phyloP scores from a whole-genome alignment of 2,329 filamentous ascomycete genomes.

The Cryphonectria naterciae region DNA sequence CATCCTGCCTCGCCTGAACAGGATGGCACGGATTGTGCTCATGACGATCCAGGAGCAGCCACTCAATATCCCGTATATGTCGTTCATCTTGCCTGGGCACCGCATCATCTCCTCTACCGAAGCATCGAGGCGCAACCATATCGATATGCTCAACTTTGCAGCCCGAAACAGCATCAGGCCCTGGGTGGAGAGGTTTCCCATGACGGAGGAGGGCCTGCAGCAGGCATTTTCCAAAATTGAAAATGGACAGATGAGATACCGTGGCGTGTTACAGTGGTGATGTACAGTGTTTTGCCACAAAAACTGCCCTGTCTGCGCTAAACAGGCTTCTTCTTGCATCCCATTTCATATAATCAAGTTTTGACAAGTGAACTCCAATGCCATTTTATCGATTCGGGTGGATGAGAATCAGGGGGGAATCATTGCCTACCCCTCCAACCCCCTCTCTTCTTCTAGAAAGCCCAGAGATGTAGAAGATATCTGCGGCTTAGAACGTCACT shows the following conservation, averaged over 20 bases:
- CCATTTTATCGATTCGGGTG: too few species aligned
- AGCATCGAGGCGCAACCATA: slow-evolving; percentile 29
- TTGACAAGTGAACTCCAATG: too few species aligned
- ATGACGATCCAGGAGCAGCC: slow-evolving; percentile 26
- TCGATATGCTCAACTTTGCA: slow-evolving; percentile 29
- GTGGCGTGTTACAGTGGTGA: slow-evolving; percentile 29
- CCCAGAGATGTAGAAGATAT: background rate
- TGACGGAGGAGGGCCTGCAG: slow-evolving; percentile 28
- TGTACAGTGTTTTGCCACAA: background rate
- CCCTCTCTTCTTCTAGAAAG: too few species aligned
- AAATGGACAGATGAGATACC: slow-evolving; percentile 29
- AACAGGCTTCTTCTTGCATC: too few species aligned
- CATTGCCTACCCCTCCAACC: too few species aligned
- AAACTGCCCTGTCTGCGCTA: background rate
- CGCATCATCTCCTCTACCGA: slow-evolving; percentile 28
- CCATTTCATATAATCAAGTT: too few species aligned
- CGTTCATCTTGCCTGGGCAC: slow-evolving; percentile 26
- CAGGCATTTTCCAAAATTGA: slow-evolving; percentile 28
- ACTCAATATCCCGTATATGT: slow-evolving; percentile 26
- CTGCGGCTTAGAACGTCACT: background rate
- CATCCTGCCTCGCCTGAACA: slow-evolving; percentile 16
- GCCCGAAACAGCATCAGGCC: slow-evolving; percentile 29
- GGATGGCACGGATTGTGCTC: slow-evolving; percentile 24
- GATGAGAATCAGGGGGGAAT: too few species aligned
- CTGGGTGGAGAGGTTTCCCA: slow-evolving; percentile 30